Evolutionary conservation across 257 asterid species (phyloP).

Genomic region (Gentiana macrophylla): DNA sequence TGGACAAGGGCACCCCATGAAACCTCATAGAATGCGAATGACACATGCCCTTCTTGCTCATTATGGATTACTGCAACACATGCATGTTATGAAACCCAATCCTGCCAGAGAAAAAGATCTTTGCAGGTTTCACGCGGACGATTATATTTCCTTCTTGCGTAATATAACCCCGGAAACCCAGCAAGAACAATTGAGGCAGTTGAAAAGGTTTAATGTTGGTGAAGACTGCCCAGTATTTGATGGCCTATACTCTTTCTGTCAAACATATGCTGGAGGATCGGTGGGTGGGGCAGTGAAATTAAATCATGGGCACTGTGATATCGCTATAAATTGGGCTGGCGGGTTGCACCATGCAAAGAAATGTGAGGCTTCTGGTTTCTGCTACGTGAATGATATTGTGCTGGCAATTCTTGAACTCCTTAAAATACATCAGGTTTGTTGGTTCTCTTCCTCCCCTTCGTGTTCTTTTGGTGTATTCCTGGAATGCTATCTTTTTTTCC

Average conservation of each 20-base stretch:
- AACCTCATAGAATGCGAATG: conserved; percentile 23
- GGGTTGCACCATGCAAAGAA: conserved; percentile 41
- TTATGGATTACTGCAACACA: conserved; percentile 12
- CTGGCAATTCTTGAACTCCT: conserved; percentile 37
- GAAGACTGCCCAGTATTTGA: conserved; percentile 20
- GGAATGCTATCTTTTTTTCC: no score
- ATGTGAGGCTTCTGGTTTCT: conserved; percentile 34
- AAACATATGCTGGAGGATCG: conserved; percentile 22
- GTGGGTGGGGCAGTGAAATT: conserved; percentile 19
- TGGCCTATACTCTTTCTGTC: conserved; percentile 19
- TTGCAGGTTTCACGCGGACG: conserved; percentile 18
- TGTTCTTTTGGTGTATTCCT: not conserved
- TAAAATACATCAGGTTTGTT: conserved; percentile 29
- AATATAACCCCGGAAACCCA: conserved; percentile 17
- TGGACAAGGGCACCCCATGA: conserved; percentile 25
- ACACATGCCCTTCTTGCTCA: conserved; percentile 23
- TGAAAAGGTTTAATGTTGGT: conserved; percentile 21
- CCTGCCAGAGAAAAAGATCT: conserved; percentile 20
- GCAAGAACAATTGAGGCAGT: conserved; percentile 19
- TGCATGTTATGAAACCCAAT: conserved; percentile 13
- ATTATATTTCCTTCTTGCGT: conserved; percentile 17
- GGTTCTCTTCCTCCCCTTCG: not conserved
- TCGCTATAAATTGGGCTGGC: conserved; percentile 33
- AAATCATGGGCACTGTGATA: conserved; percentile 17
- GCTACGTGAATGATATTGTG: conserved; percentile 41